Evolutionary conservation across 345 rosid genomes (phyloP).

Genomic region (Lagerstroemia speciosa): DNA sequence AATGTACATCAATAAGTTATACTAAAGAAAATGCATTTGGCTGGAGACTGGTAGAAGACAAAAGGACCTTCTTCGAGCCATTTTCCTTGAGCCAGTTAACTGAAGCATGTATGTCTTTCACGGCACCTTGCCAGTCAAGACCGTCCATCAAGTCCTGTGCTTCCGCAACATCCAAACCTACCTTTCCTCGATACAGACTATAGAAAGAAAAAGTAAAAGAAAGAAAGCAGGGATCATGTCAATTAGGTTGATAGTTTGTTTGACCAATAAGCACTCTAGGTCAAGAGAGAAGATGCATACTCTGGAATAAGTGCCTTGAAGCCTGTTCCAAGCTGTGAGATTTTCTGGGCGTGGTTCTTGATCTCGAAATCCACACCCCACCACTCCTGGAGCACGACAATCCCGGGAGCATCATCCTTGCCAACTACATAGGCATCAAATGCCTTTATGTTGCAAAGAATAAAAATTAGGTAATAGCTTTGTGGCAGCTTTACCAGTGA

Average conservation of each 20-base stretch:
- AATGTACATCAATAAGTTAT: neutral
- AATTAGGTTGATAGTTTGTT: too few species aligned
- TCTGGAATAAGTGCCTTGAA: conserved; percentile 89
- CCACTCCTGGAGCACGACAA: conserved; percentile 94
- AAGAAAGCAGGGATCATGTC: neutral
- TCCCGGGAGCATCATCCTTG: conserved; percentile 82
- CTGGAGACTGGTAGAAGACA: neutral
- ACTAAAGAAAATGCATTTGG: neutral
- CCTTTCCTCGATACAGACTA: conserved; percentile 89
- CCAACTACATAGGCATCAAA: conserved; percentile 92
- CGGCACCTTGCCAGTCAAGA: too few species aligned
- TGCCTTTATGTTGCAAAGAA: conserved; percentile 27
- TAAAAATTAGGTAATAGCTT: neutral
- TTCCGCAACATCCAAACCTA: too few species aligned
- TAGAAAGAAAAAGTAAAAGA: conserved; percentile 6
- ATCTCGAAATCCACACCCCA: conserved; percentile 97
- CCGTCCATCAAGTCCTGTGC: too few species aligned
- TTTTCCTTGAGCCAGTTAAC: conserved; percentile 85
- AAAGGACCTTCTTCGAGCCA: conserved; percentile 73
- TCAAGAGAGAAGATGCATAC: conserved; percentile 24
- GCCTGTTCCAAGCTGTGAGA: conserved; percentile 71
- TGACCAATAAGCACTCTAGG: neutral
- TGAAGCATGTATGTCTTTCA: conserved; percentile 79
- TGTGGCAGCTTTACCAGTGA: neutral
- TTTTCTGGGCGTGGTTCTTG: conserved; percentile 83